Evolutionary conservation across 2,329 filamentous ascomycete genomes (phyloP).

Genomic region (Parasarocladium wereldwijsianum): DNA sequence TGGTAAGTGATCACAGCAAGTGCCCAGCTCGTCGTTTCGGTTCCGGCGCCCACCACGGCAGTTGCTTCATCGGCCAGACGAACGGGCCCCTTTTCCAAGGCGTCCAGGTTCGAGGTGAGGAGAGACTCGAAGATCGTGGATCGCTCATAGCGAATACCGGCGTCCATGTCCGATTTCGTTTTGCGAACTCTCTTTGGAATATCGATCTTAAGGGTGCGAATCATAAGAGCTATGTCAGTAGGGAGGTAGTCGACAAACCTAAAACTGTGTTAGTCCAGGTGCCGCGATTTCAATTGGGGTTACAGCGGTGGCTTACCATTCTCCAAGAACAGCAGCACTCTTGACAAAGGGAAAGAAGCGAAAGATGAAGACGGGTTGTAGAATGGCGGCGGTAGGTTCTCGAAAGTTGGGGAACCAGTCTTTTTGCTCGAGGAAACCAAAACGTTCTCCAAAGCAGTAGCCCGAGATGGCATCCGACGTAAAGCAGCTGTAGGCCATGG

Average conservation of each 20-base stretch:
- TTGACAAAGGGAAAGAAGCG: conserved; percentile 7
- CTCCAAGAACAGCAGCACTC: conserved; percentile 1
- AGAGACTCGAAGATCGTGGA: conserved; percentile 8
- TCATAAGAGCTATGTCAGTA: conserved; percentile 5
- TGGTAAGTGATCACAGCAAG: conserved; percentile 20
- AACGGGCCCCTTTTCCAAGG: conserved; percentile 17
- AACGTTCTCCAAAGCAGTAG: conserved; percentile 21
- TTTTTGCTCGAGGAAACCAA: conserved; percentile 18
- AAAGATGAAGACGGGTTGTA: conserved; percentile 15
- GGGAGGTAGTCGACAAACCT: conserved; percentile 6
- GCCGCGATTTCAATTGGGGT: no score
- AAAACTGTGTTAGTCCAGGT: no score
- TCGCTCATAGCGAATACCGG: conserved; percentile 4
- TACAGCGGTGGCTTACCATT: conserved; percentile 2
- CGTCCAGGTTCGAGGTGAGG: conserved; percentile 17
- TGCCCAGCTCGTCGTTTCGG: conserved; percentile 17
- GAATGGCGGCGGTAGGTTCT: conserved; percentile 14
- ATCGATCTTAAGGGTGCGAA: conserved; percentile 7
- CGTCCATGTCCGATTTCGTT: conserved; percentile 6
- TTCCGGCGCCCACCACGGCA: conserved; percentile 18
- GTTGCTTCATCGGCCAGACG: conserved; percentile 20
- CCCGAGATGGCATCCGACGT: conserved; percentile 22
- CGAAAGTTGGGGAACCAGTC: conserved; percentile 21
- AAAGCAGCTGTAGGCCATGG: conserved; percentile 21
- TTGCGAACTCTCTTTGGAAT: conserved; percentile 6